Conservation (phyloP, 768 basidiomycete species). For the Russula lepida region DNA sequence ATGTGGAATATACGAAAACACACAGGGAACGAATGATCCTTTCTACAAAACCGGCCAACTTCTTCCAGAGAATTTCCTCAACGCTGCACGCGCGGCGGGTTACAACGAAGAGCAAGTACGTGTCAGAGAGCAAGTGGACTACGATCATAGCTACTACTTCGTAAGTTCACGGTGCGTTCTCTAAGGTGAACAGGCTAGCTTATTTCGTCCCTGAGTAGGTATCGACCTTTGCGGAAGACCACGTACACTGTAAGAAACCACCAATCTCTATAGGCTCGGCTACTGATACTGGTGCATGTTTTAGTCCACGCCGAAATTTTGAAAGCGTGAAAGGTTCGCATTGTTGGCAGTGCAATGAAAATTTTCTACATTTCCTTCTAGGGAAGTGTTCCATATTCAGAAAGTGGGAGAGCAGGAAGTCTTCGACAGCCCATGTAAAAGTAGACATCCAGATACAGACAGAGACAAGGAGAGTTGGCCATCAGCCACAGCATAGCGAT, state of each 20-base stretch:
- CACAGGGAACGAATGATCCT: slow-evolving; percentile 68
- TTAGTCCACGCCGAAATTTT: slow-evolving; percentile 84
- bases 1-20: not conserved
- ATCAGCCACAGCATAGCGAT: not conserved
- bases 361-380: not conserved
- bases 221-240: slow-evolving; percentile 83
- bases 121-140: slow-evolving; percentile 73
- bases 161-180: slow-evolving; percentile 31
- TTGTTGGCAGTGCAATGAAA: not conserved
- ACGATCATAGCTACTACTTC: slow-evolving; percentile 89
- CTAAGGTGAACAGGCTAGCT: not conserved
- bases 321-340: slow-evolving; percentile 44
- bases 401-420: slow-evolving; percentile 10
- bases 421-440: not conserved
- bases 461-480: not conserved
- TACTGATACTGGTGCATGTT: slow-evolving; percentile 23
- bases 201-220: slow-evolving; percentile 40
- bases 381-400: slow-evolving; percentile 3
- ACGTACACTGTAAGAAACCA: slow-evolving; percentile 61
- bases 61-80: slow-evolving; percentile 80
- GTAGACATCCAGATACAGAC: not conserved
- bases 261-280: slow-evolving; percentile 16
- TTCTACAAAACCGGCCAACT: slow-evolving; percentile 85
- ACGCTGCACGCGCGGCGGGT: slow-evolving; percentile 65
- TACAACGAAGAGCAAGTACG: slow-evolving; percentile 67